These are phyloP conservation scores for Trichoderma orchidacearum DNA, from an alignment of 495 filamentous ascomycete genomes.

Conservation along the genomic window DNA sequence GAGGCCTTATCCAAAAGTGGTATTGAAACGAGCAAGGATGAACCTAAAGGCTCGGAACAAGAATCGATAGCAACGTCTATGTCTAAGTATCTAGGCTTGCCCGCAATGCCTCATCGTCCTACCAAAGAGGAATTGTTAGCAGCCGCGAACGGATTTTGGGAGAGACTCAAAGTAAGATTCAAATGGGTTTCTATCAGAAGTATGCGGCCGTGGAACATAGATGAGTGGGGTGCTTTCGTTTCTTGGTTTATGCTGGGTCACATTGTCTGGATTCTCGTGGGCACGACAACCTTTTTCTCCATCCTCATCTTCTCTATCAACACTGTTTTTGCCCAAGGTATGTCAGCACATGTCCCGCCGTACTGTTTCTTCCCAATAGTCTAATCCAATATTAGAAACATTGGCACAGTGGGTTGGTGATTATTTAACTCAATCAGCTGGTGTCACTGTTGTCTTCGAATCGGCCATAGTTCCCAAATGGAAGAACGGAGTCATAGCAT, in stretches of 20 bases:
- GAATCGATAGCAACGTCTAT: slow-evolving; percentile 24
- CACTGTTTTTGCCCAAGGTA: slow-evolving; percentile 90
- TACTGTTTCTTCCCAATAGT: background rate
- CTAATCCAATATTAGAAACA: slow-evolving; percentile 48
- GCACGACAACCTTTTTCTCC: slow-evolving; percentile 95
- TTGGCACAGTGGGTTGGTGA: slow-evolving; percentile 87
- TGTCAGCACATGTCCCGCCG: slow-evolving; percentile 3
- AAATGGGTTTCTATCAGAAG: slow-evolving; percentile 97
- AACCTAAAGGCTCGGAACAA: slow-evolving; percentile 3
- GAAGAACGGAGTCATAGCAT: slow-evolving; percentile 86
- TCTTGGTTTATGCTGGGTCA: slow-evolving; percentile 93
- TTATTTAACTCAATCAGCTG: slow-evolving; percentile 87
- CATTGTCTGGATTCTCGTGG: slow-evolving; percentile 84
- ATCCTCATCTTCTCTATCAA: slow-evolving; percentile 80
- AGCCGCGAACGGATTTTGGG: slow-evolving; percentile 86
- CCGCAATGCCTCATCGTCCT: slow-evolving; percentile 65
- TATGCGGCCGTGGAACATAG: slow-evolving; percentile 86
- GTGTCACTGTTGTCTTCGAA: slow-evolving; percentile 93
- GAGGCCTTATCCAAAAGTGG: slow-evolving; percentile 3
- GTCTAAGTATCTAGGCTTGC: slow-evolving; percentile 44
- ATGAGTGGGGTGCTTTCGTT: slow-evolving; percentile 89
- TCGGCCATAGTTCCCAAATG: slow-evolving; percentile 94
- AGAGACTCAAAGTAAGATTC: slow-evolving; percentile 80
- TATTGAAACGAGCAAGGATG: slow-evolving; percentile 4
- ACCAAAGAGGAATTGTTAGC: slow-evolving; percentile 88